phyloP scores from a whole-genome alignment of 2,329 filamentous ascomycete species.

The Diaporthe sp. region DNA sequence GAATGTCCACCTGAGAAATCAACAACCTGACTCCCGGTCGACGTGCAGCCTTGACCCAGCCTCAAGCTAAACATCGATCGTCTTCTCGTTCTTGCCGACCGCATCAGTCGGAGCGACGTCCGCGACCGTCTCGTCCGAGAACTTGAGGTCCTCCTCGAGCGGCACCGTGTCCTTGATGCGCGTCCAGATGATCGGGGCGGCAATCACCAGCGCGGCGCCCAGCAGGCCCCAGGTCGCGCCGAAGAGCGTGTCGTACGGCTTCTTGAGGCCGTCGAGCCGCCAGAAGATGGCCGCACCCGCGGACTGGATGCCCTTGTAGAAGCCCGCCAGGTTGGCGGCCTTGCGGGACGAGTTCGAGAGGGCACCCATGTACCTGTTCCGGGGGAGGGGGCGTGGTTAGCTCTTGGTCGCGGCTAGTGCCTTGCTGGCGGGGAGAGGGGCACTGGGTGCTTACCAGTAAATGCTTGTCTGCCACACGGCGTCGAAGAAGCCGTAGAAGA shows the following conservation, averaged over 20 bases:
- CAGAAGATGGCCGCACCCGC: slow-evolving; percentile 82
- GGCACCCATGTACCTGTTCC: slow-evolving; percentile 90
- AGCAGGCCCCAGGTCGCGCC: slow-evolving; percentile 80
- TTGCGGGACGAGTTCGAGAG: slow-evolving; percentile 93
- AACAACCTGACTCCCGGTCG: not conserved
- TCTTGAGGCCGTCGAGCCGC: slow-evolving; percentile 72
- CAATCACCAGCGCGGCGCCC: slow-evolving; percentile 77
- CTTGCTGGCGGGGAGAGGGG: not conserved
- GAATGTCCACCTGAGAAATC: not conserved
- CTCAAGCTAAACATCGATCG: slow-evolving; percentile 21
- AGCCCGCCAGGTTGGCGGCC: slow-evolving; percentile 85
- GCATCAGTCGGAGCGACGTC: slow-evolving; percentile 64
- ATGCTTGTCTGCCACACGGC: slow-evolving; percentile 90
- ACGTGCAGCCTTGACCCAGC: not conserved
- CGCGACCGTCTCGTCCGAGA: slow-evolving; percentile 82
- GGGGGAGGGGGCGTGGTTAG: not conserved
- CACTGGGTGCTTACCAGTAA: slow-evolving; percentile 80
- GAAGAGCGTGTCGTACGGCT: slow-evolving; percentile 78
- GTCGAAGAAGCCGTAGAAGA: slow-evolving; percentile 91
- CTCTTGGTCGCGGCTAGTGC: not conserved
- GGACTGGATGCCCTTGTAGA: slow-evolving; percentile 75
- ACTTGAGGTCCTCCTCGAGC: slow-evolving; percentile 84
- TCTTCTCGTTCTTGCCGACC: slow-evolving; percentile 41
- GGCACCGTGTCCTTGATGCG: slow-evolving; percentile 86
- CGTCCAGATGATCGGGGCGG: slow-evolving; percentile 80